phyloP scores from a whole-genome alignment of 2,329 filamentous ascomycete species.

The Aspergillus udagawae region DNA sequence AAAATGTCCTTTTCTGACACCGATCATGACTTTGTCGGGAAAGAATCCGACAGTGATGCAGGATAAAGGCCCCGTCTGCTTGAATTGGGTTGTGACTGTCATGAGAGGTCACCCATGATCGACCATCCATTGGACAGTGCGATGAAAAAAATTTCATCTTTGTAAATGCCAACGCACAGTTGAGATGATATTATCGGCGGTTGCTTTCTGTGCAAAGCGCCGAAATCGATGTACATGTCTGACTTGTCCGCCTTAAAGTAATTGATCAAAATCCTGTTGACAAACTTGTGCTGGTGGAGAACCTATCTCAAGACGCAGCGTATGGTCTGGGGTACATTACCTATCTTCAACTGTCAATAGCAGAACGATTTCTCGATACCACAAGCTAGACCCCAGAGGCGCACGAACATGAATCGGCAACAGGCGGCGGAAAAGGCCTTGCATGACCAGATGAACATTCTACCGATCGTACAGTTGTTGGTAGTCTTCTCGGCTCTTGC shows the following conservation, averaged over 20 bases:
- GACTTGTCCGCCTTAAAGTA: background rate
- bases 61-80: background rate
- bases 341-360: background rate
- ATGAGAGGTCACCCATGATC: background rate
- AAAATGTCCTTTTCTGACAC: background rate
- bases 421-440: conserved; percentile 43
- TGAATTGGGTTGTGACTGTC: background rate
- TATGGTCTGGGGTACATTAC: background rate
- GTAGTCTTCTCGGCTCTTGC: conserved; percentile 51
- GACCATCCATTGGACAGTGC: background rate
- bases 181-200: background rate
- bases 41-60: background rate
- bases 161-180: background rate
- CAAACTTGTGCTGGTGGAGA: background rate
- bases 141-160: background rate
- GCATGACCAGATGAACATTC: conserved; percentile 56
- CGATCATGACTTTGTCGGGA: background rate
- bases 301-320: background rate
- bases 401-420: conserved; percentile 28
- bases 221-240: background rate
- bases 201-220: background rate
- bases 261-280: background rate
- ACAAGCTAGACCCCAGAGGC: conserved; percentile 4
- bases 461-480: conserved; percentile 46
- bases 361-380: background rate